These are phyloP conservation scores for Vitellaria paradoxa DNA, from an alignment of 179 eudicot species.

Conservation along the genomic window DNA sequence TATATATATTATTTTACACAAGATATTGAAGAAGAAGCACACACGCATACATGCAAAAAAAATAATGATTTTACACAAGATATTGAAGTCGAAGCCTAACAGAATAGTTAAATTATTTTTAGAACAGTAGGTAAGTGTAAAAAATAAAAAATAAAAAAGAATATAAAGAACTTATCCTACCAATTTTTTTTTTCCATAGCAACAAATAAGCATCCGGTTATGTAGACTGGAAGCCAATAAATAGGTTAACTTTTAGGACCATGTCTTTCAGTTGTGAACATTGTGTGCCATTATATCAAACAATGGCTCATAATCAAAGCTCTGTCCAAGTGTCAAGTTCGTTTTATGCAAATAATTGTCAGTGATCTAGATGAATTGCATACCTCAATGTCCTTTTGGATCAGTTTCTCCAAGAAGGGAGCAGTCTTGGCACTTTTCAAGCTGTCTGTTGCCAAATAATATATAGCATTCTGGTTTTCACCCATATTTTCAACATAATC, in stretches of 20 bases:
- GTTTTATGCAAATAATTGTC: neutral
- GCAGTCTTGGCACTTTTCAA: conserved; percentile 90
- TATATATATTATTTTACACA: neutral
- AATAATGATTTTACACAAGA: neutral
- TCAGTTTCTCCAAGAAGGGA: conserved; percentile 89
- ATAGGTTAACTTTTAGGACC: no score
- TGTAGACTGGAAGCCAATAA: neutral
- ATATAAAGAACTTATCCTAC: neutral
- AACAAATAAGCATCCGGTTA: neutral
- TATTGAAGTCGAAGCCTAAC: neutral
- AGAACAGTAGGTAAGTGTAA: no score
- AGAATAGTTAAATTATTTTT: neutral
- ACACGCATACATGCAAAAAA: neutral
- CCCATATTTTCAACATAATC: conserved; percentile 96
- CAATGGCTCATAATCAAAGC: neutral
- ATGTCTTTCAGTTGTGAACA: no score
- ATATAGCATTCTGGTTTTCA: conserved; percentile 90
- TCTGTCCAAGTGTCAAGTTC: neutral
- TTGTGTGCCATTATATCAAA: no score
- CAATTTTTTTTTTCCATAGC: neutral
- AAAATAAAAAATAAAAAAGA: no score
- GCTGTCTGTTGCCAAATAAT: conserved; percentile 93
- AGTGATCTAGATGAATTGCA: conserved; percentile 5
- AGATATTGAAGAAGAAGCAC: neutral
- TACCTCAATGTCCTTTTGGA: conserved; percentile 93